Evolutionary conservation across 139 green algal species (phyloP), one percentile per base, ranked within the genome.

Genomic region (Spirogloea muscicola): DNA sequence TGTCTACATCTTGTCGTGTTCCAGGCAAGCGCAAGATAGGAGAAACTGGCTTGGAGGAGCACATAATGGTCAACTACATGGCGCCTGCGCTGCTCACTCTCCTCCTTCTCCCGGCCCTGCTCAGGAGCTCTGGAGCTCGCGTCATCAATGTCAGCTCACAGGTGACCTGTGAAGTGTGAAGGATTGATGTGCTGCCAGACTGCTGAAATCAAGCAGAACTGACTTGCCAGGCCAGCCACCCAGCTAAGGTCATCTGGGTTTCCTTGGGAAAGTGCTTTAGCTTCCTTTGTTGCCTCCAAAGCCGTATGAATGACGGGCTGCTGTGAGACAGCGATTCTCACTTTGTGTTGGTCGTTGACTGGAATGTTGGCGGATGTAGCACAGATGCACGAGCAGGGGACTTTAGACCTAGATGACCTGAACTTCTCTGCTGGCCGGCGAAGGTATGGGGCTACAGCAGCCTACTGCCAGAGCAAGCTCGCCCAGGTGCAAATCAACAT

Each of bases 401-500:
- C 36, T 7, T 21, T 80, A 13, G 46, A 80, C 39, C 27, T 80
- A 29, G 49, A 65, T 7, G 72, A 80, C 66, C 37, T 80, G 16
- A 62, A 43, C 49, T 74, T 80, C 64, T 68, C 41, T 27, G 42
- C 31, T 3, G 49, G 52, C 49, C 29, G n/a, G 13, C 38, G 48
- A 10, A 34, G 55, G 31, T 80, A 68, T 25, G 37, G 13, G n/a
- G 41, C 48, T 21, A 68, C 49, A 1, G 63, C 62, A 1, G 72
- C 72, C 10, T 80, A 80, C 72, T 65, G 10, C 48, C 72, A 80
- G n/a, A 80, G 72, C 72, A 80, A 80, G 52, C 37, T 80, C 6
- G 49, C 72, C 13, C 72, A 80, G 63, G 72, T 77, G 52, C 9
- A 39, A 37, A 25, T 9, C 43, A 25, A 13, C 43, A 10, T 13